Evolutionary conservation across 768 basidiomycete species (phyloP).

Genomic region (Kwoniella newhampshirensis): DNA sequence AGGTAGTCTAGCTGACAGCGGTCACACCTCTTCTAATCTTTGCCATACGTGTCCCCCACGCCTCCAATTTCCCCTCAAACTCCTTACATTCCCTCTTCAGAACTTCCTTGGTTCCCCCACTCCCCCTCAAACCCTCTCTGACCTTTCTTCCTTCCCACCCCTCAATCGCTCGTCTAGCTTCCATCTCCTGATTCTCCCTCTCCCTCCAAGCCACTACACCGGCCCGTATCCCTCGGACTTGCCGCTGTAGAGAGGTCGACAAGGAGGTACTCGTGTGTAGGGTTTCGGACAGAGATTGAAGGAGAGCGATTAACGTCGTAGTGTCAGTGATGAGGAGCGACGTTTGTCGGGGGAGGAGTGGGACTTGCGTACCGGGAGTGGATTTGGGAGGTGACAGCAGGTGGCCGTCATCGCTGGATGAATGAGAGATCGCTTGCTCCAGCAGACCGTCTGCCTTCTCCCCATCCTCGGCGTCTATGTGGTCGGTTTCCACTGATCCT

Average conservation of each 20-base stretch:
- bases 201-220: conserved; percentile 7
- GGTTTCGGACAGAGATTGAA: conserved; percentile 16
- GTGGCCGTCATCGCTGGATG: no score
- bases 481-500: no score
- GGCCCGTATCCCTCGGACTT: conserved; percentile 21
- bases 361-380: neutral
- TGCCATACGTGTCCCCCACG: conserved; percentile 8
- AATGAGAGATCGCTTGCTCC: neutral
- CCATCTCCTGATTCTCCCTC: conserved; percentile 17
- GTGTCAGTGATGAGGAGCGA: neutral
- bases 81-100: conserved; percentile 14
- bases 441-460: neutral
- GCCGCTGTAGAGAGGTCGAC: conserved; percentile 8
- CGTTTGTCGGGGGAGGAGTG: neutral
- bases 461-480: no score
- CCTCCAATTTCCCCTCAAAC: conserved; percentile 11
- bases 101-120: neutral
- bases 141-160: conserved; percentile 21
- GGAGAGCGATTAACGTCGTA: conserved; percentile 1
- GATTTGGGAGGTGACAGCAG: neutral
- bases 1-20: no score
- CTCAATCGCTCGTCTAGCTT: conserved; percentile 21
- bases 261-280: conserved; percentile 20
- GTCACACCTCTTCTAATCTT: neutral
- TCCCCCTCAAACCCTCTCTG: conserved; percentile 15